Percentiles rank a stretch among this genome's conserved stretches.
Conservation (phyloP, 1,284 basidiomycete species). For the Laetiporus sulphureus region DNA sequence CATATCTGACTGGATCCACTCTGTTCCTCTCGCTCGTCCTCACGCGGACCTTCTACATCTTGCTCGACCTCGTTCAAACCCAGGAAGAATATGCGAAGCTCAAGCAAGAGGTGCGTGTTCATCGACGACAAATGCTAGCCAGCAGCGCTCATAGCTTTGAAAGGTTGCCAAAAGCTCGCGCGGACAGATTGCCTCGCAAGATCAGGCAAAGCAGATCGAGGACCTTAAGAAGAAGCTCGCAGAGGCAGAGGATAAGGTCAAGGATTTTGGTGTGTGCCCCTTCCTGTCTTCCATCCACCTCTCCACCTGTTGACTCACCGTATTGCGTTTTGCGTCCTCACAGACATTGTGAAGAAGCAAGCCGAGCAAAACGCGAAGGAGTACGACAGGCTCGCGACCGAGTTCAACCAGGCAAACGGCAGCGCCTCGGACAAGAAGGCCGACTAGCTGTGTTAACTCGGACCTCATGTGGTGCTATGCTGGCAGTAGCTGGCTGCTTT, state of each 20-base stretch:
- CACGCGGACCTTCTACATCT: conserved; percentile 87
- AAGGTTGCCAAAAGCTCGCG: conserved; percentile 19
- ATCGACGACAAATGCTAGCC: no score
- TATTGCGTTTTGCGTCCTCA: background rate
- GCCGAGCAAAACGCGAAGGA: conserved; percentile 70
- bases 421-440: conserved; percentile 40
- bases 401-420: conserved; percentile 69
- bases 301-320: background rate
- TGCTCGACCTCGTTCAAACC: conserved; percentile 84
- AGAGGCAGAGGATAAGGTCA: conserved; percentile 40
- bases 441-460: conserved; percentile 20
- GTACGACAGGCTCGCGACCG: conserved; percentile 75
- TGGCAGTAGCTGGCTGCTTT: background rate
- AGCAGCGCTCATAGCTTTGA: no score
- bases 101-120: conserved; percentile 55
- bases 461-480: background rate
- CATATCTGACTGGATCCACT: conserved; percentile 89
- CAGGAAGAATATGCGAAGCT: conserved; percentile 85
- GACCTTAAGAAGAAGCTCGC: conserved; percentile 58
- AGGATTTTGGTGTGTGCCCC: conserved; percentile 60
- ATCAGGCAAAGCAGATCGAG: conserved; percentile 55
- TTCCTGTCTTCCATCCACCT: background rate
- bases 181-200: conserved; percentile 23
- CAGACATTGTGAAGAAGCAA: conserved; percentile 84
- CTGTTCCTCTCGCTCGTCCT: conserved; percentile 93